Percentiles rank a stretch among this genome's conserved stretches.
Conservation (phyloP, 2,329 filamentous ascomycete species). For the Pyrenophora tritici-repentis region DNA sequence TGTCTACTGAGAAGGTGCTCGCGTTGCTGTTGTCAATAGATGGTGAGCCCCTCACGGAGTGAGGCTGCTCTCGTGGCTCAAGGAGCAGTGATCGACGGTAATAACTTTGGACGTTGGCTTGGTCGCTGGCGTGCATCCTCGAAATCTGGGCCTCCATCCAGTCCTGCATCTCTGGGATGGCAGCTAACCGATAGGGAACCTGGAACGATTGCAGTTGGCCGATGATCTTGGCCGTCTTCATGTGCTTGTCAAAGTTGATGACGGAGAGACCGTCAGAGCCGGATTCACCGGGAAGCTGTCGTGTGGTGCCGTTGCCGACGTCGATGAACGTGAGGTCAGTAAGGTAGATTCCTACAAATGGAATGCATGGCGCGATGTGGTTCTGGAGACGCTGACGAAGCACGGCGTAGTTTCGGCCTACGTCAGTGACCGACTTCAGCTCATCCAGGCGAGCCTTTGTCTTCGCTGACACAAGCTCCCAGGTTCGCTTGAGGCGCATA, state of each 20-base stretch:
- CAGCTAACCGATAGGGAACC: conserved; percentile 82
- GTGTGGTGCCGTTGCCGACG: conserved; percentile 86
- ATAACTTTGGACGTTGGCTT: conserved; percentile 67
- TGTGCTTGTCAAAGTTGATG: conserved; percentile 98
- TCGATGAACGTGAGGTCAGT: conserved; percentile 97
- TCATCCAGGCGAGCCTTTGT: conserved; percentile 78
- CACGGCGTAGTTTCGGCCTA: conserved; percentile 86
- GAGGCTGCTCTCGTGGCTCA: conserved; percentile 69
- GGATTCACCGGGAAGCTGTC: conserved; percentile 67
- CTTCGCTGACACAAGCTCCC: conserved; percentile 85
- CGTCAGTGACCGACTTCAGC: conserved; percentile 83
- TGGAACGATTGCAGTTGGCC: conserved; percentile 95
- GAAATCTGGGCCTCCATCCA: conserved; percentile 86
- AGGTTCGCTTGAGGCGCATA: conserved; percentile 83
- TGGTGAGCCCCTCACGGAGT: conserved; percentile 32
- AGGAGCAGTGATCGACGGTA: conserved; percentile 85
- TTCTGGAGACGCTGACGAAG: conserved; percentile 82
- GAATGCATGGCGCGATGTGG: conserved; percentile 88
- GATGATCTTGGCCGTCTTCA: conserved; percentile 92
- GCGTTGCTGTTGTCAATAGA: conserved; percentile 33
- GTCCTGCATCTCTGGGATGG: conserved; percentile 86
- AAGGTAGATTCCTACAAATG: conserved; percentile 94
- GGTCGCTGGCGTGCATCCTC: conserved; percentile 69
- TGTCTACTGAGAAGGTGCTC: conserved; percentile 35
- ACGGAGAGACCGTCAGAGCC: conserved; percentile 72